Base-by-base conservation (phyloP, 106 monocot species). In the Platanthera zijinensis region DNA sequence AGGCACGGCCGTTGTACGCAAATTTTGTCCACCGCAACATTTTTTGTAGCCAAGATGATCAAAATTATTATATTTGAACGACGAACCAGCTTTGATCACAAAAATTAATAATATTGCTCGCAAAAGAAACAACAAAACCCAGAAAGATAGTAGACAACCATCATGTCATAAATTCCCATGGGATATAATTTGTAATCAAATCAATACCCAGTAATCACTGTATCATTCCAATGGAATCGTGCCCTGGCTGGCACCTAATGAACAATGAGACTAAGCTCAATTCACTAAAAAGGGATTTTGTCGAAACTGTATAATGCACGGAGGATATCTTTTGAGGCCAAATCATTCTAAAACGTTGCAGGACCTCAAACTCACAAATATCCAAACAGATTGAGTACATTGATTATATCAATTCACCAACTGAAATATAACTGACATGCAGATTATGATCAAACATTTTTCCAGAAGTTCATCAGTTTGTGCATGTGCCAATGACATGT, bases 401-500 rank as follows among this genome's bases (percentile, higher is more conserved):
- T 62, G 21, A 22, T 22, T 17, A 59, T 17, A 59, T 59, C 11
- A 32, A 5, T 66, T 66, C 11, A 66, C 66, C 66, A 2, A 30
- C 66, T 30, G 30, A 66, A 30, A 32, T 66, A 66, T 28, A 30
- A 30, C 28, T 66, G 66, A 66, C 4, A 66, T 66, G 11, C 66
- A 66, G 59, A 19, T 59, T 19, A 19, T 19, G 19, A 59, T 21
- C 15, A 5, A 59, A 18, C 18, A 59, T 59, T 59, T 59, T 59
- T 67, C 32, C 25, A 5, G 14, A 48, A 15, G 22, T 48, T 48
- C 10, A 70, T 70, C 45, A 70, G 47, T 48, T 48, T 28, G 48
- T 70, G 48, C 70, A 70, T 1, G 70, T 5, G 48, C 70, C 70
- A 48, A 17, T 48, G 48, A 70, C 14, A 70, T 70, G 70, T 70